These are phyloP conservation scores for Dichomitus squalens DNA, from an alignment of 1,284 basidiomycete species.

Conservation along the genomic window DNA sequence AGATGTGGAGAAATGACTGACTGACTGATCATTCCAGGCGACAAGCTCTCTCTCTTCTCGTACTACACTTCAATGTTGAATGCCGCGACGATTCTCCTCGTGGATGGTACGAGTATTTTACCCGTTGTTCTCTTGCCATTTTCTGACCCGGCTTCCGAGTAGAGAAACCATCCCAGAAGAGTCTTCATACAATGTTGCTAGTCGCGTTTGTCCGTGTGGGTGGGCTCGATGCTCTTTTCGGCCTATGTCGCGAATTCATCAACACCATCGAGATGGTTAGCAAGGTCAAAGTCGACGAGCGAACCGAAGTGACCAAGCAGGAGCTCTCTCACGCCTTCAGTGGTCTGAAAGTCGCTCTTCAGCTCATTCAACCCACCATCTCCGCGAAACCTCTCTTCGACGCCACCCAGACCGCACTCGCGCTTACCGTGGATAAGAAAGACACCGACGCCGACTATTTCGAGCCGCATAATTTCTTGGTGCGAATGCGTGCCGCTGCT, in stretches of 20 bases:
- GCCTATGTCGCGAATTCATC: constrained; percentile 61
- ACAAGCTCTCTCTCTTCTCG: constrained; percentile 55
- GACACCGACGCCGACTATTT: constrained; percentile 79
- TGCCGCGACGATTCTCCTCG: constrained; percentile 71
- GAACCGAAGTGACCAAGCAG: constrained; percentile 58
- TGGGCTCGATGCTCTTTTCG: constrained; percentile 74
- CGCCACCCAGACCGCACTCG: constrained; percentile 78
- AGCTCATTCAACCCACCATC: constrained; percentile 78
- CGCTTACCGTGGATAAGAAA: constrained; percentile 77
- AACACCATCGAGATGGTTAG: constrained; percentile 57
- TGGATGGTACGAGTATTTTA: constrained; percentile 70
- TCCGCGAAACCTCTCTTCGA: constrained; percentile 84
- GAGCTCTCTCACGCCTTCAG: constrained; percentile 77
- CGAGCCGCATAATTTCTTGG: constrained; percentile 84
- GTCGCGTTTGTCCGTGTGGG: constrained; percentile 73
- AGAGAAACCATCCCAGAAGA: constrained; percentile 77
- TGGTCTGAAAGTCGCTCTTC: constrained; percentile 81
- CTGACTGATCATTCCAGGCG: constrained; percentile 39
- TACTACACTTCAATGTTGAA: constrained; percentile 83
- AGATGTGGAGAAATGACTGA: background rate
- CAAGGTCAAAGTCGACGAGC: constrained; percentile 50
- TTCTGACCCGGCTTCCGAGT: background rate
- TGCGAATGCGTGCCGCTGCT: constrained; percentile 75
- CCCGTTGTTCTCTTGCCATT: background rate
- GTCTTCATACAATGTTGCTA: constrained; percentile 84